Evolutionary conservation across 164 flowering plant species (phyloP), one percentile per base, ranked within the genome.

Genomic region (Taxillus chinensis): DNA sequence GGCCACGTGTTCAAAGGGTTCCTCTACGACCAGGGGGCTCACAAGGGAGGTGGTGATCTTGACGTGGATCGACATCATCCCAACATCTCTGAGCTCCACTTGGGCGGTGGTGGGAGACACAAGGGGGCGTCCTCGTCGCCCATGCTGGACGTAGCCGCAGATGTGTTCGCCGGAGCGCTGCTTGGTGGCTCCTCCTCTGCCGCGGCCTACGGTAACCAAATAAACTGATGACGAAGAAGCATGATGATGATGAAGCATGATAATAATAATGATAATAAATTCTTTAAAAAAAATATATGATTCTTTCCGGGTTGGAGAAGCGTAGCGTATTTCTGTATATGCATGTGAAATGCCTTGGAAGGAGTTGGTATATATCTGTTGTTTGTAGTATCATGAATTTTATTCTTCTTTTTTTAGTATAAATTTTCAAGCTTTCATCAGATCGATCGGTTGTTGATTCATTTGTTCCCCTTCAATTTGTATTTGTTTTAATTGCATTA

Each of bases 1-100:
- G 97, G 98, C 11, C 97, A 84, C 72, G 85, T 92, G 14, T 92
- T 87, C 68, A 90, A 89, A 65, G 98, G 98, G 8, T 82, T 92
- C 60, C 60, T 92, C 3, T 89, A 92, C 51, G 87, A 89, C 73
- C 92, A 86, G 77, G 95, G 98, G 5, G 72, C 68, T 38, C 90
- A 84, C 43, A 58, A 70, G 12, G 66, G 78, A 64, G 90, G 89
- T 3, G 82, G 13, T 7, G 11, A 53, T 7, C 13, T 0, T 4
- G 12, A 14, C 9, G 13, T 8, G 9, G 51, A 48, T 48, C 51
- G 12, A 7, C 13, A 48, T 48, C 71, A 87, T 66, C 96, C 93
- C 0, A 85, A 87, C 60, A 45, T 92, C 5, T 83, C 98, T 0
- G 96, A 92, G 56, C 69, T 92, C 71, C 90, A 92, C 74, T 78